phyloP scores from a whole-genome alignment of 345 rosid species.

The Acer negundo region DNA sequence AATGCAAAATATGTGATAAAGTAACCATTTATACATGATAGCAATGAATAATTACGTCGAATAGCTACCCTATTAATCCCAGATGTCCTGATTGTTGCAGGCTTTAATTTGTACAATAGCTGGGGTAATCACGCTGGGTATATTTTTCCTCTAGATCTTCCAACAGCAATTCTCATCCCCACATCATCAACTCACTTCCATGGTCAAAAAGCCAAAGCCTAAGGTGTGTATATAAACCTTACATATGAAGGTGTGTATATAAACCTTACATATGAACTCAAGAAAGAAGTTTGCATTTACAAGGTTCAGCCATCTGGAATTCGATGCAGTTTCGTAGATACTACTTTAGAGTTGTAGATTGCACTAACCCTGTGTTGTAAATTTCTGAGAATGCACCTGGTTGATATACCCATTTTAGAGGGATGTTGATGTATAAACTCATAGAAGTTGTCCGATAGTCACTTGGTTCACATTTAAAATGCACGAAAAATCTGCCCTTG shows the following conservation, averaged over 20 bases:
- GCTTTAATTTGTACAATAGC: slow-evolving; percentile 71
- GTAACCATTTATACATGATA: too few relatives aligned
- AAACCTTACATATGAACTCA: slow-evolving; percentile 1
- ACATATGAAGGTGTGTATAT: neutral
- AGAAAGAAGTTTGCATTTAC: neutral
- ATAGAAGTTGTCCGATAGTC: neutral
- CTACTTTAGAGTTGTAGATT: slow-evolving; percentile 24
- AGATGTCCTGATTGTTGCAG: slow-evolving; percentile 45
- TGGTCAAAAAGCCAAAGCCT: neutral
- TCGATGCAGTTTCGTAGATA: neutral
- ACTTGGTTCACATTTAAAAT: neutral
- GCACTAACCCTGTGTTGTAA: neutral
- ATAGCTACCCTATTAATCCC: neutral
- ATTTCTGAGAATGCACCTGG: neutral
- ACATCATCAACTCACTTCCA: neutral
- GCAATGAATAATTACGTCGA: too few relatives aligned
- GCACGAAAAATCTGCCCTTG: neutral
- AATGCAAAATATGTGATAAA: too few relatives aligned
- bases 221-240: slow-evolving; percentile 13
- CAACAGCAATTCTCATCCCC: slow-evolving; percentile 2
- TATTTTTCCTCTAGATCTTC: slow-evolving; percentile 46
- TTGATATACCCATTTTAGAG: neutral
- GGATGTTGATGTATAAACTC: slow-evolving; percentile 8
- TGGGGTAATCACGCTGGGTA: slow-evolving; percentile 43
- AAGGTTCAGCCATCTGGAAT: neutral